Percentiles rank a stretch among this genome's conserved stretches.
Evolutionary conservation across 2,329 filamentous ascomycete species (phyloP).

Genomic region (Teratosphaeria zuluensis): DNA sequence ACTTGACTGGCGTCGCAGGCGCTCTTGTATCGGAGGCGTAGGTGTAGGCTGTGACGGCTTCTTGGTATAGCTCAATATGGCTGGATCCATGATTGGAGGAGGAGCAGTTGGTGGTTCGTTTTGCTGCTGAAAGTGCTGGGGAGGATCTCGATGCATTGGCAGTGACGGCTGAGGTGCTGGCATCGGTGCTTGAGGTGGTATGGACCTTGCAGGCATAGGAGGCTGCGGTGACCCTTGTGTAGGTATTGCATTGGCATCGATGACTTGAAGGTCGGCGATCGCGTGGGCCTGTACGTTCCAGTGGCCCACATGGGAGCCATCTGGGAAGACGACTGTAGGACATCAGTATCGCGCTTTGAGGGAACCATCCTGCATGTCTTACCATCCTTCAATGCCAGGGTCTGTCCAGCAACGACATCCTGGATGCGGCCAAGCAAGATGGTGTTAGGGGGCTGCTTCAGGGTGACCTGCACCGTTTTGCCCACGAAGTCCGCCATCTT

Average conservation of each 20-base stretch:
- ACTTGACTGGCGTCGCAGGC: slow-evolving; percentile 36
- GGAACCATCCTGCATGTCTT: slow-evolving; percentile 15
- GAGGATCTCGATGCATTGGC: slow-evolving; percentile 4
- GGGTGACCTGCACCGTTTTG: slow-evolving; percentile 63
- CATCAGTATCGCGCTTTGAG: slow-evolving; percentile 17
- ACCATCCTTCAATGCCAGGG: slow-evolving; percentile 65
- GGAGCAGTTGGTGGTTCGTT: slow-evolving; percentile 12
- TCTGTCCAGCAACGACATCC: slow-evolving; percentile 55
- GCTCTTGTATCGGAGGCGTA: slow-evolving; percentile 16
- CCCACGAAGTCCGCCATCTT: slow-evolving; percentile 52
- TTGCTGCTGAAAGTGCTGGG: slow-evolving; percentile 20
- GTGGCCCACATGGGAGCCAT: slow-evolving; percentile 41
- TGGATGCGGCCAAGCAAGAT: slow-evolving; percentile 62
- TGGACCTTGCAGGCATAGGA: neutral
- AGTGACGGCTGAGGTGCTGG: neutral
- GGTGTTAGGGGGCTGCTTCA: slow-evolving; percentile 55
- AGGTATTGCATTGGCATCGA: slow-evolving; percentile 10
- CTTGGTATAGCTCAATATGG: slow-evolving; percentile 60
- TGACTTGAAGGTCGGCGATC: slow-evolving; percentile 50
- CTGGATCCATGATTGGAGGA: slow-evolving; percentile 62
- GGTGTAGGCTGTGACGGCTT: slow-evolving; percentile 19
- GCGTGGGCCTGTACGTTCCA: slow-evolving; percentile 49
- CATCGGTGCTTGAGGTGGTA: neutral
- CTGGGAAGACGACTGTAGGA: slow-evolving; percentile 42
- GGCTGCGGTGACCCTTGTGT: neutral